Percentiles rank a stretch among this genome's conserved stretches.
phyloP scores from a whole-genome alignment of 2,329 filamentous ascomycete genomes.

The Sclerotinia trifoliorum region DNA sequence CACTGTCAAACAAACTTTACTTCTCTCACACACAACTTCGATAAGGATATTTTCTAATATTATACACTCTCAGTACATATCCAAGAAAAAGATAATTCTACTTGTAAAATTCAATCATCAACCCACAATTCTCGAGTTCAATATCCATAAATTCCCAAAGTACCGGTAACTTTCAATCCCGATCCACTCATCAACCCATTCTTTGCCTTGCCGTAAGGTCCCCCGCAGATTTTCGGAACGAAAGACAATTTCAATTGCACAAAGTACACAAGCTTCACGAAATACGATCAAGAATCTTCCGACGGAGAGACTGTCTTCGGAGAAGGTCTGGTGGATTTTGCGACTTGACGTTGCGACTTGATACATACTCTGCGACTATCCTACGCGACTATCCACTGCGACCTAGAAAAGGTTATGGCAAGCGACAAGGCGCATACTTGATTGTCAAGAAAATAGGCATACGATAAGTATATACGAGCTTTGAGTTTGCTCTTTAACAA shows the following conservation, averaged over 20 bases:
- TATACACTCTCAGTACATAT: too few relatives aligned
- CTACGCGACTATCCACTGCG: not conserved
- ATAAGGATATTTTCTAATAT: too few relatives aligned
- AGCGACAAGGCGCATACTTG: not conserved
- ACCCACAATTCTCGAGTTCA: not conserved
- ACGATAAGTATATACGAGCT: not conserved
- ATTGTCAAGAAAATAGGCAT: not conserved
- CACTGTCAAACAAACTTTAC: not conserved
- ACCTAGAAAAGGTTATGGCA: not conserved
- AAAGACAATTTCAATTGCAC: constrained; percentile 10
- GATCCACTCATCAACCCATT: constrained; percentile 2
- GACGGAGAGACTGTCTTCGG: not conserved
- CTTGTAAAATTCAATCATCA: not conserved
- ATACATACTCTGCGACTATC: not conserved
- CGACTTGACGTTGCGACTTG: constrained; percentile 6
- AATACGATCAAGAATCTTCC: not conserved
- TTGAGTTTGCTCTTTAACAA: not conserved
- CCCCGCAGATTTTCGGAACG: constrained; percentile 15
- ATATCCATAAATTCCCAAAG: not conserved
- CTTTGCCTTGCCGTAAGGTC: not conserved
- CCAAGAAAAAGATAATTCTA: too few relatives aligned
- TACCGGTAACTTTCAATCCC: constrained; percentile 6
- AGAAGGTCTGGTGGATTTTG: not conserved
- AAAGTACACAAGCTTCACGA: constrained; percentile 8
- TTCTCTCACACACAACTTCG: too few relatives aligned